A percentile compares a stretch with the other conserved stretches of the same genome.
phyloP scores from a whole-genome alignment of 352 stramenopile genomes.

The Albugo candida region DNA sequence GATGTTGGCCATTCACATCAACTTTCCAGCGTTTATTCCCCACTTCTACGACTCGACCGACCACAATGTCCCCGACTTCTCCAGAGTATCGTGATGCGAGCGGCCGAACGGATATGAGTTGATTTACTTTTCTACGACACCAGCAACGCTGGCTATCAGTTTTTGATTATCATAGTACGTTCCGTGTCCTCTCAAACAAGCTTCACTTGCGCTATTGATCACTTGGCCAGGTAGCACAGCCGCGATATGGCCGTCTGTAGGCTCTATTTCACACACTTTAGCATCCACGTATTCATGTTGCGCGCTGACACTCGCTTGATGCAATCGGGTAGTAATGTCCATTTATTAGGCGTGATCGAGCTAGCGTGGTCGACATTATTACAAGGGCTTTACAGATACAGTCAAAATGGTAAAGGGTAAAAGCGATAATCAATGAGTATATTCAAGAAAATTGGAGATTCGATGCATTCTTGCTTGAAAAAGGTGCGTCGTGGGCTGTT shows the following conservation, averaged over 20 bases:
- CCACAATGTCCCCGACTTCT: conserved; percentile 93
- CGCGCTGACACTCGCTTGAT: too few species aligned
- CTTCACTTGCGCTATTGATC: conserved; percentile 53
- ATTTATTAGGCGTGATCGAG: too few species aligned
- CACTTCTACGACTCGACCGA: conserved; percentile 89
- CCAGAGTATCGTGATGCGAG: conserved; percentile 81
- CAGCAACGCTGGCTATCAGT: conserved; percentile 86
- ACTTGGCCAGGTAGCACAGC: conserved; percentile 56
- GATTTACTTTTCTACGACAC: conserved; percentile 93
- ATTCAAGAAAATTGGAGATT: too few species aligned
- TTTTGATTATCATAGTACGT: conserved; percentile 84
- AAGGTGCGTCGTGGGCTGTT: too few species aligned
- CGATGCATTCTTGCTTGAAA: too few species aligned
- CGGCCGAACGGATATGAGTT: conserved; percentile 89
- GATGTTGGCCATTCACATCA: conserved; percentile 75
- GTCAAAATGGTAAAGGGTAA: too few species aligned
- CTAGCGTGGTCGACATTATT: too few species aligned
- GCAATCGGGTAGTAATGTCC: too few species aligned
- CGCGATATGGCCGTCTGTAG: conserved; percentile 22
- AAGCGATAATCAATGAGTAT: too few species aligned
- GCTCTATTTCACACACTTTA: too few species aligned
- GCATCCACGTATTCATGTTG: too few species aligned
- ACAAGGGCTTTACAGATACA: too few species aligned
- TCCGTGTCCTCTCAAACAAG: conserved; percentile 84
- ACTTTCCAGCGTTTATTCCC: conserved; percentile 91